Base-by-base conservation (phyloP, 306 rosid species). In the Castanea crenata region DNA sequence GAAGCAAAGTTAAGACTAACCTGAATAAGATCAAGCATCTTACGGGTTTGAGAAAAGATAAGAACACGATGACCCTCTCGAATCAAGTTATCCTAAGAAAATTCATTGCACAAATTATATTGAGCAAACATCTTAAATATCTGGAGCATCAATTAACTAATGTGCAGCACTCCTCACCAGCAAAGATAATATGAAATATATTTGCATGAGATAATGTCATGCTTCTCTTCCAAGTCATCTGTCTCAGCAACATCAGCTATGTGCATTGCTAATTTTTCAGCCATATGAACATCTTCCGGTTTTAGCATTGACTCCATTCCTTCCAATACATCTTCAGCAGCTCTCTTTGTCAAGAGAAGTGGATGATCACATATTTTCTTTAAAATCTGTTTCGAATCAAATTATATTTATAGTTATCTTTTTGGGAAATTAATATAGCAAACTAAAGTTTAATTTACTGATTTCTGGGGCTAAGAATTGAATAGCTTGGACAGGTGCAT, bases 311-410 rank as follows among this genome's bases (percentile, higher is more conserved):
- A 76, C 78, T 91, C 95, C 95, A 94, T 81, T 81, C 91, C 99
- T 84, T 92, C 97, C 87, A 94, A 80, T 38, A 94, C 90, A 80
- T 90, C 99, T 86, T 92, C 97, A 67, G 97, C 97, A 15, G 97
- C 97, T 79, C 97, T 91, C 88, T 92, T 94, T 7, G 97, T 92
- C 90, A 94, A 83, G 61, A 94, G 71, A 76, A 91, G 93, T 56
- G 98, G 97, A 88, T 94, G 97, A 79, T 92, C 97, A 77, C 97
- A 92, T 83, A 94, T 92, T 87, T 94, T 94, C 87, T 91, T 92
- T 78, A 94, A 80, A 79, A 94, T 91, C 98, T 94, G 86, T n/a
- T 31, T 62, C 75, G 38, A 34, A 78, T 73, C 74, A 82, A 64
- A 76, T 58, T 65, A 67, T 59, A 71, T 34, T 44, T 54, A 82